phyloP scores from a whole-genome alignment of 179 eudicot genomes.

The Nepenthes alata region DNA sequence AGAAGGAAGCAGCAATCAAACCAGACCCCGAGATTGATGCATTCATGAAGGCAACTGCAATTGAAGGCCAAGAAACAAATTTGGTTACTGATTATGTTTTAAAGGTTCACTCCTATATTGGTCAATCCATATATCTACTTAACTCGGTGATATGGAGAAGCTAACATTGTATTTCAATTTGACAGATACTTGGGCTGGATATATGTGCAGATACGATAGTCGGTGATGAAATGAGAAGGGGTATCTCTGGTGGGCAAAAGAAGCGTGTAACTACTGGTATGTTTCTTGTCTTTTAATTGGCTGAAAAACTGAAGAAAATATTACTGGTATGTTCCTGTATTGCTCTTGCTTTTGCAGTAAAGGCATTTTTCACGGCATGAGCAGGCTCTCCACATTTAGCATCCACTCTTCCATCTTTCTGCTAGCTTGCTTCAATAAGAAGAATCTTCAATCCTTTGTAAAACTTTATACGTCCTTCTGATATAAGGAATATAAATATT shows the following conservation, averaged over 20 bases:
- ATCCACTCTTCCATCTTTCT: too few relatives aligned
- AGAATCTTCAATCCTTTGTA: too few relatives aligned
- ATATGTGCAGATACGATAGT: conserved; percentile 61
- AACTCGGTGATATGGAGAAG: background rate
- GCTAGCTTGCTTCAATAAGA: too few relatives aligned
- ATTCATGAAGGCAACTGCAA: conserved; percentile 57
- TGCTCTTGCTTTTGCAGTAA: background rate
- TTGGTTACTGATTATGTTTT: conserved; percentile 65
- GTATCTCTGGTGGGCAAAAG: conserved; percentile 90
- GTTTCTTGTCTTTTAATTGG: background rate
- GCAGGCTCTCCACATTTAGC: too few relatives aligned
- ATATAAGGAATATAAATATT: too few relatives aligned
- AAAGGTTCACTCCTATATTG: conserved; percentile 31
- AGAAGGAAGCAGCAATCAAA: conserved; percentile 49
- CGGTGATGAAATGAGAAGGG: conserved; percentile 85
- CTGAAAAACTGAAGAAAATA: too few relatives aligned
- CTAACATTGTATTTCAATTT: background rate
- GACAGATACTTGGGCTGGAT: conserved; percentile 72
- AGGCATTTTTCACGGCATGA: background rate
- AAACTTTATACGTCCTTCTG: too few relatives aligned
- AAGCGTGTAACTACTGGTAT: conserved; percentile 78
- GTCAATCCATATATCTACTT: background rate
- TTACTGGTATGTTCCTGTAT: background rate
- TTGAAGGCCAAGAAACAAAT: conserved; percentile 53
- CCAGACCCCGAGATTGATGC: conserved; percentile 72